These are phyloP conservation scores for Yamadazyma insecticola DNA, from an alignment of 805 yeast genomes.

Conservation along the genomic window DNA sequence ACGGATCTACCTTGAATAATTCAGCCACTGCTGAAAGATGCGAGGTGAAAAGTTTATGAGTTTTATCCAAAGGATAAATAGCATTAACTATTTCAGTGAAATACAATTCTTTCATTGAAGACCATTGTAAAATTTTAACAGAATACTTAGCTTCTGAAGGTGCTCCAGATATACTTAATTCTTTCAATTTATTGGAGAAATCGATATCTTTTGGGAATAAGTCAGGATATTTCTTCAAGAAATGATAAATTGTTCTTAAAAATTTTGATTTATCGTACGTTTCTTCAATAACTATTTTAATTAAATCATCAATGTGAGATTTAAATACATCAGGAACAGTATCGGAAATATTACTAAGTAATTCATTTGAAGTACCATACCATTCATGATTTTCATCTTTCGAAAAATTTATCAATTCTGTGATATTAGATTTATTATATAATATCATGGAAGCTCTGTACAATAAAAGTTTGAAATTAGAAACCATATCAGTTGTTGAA, in stretches of 20 bases:
- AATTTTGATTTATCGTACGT: constrained; percentile 28
- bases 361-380: constrained; percentile 40
- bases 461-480: constrained; percentile 52
- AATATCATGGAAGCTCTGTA: constrained; percentile 58
- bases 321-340: constrained; percentile 62
- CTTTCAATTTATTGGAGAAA: constrained; percentile 42
- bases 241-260: constrained; percentile 58
- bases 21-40: constrained; percentile 60
- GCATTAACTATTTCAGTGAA: constrained; percentile 33
- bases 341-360: constrained; percentile 56
- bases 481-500: constrained; percentile 45
- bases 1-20: constrained; percentile 46
- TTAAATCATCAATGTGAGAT: constrained; percentile 51
- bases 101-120: constrained; percentile 37
- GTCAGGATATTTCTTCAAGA: constrained; percentile 48
- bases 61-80: constrained; percentile 48
- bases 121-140: constrained; percentile 50
- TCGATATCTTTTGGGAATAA: constrained; percentile 40
- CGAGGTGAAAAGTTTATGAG: constrained; percentile 41
- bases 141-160: constrained; percentile 64
- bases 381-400: constrained; percentile 28
- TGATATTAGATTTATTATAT: constrained; percentile 62
- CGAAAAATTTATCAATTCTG: constrained; percentile 45
- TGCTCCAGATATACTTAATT: constrained; percentile 47
- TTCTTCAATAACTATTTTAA: constrained; percentile 25